Evolutionary conservation across 2,329 filamentous ascomycete genomes (phyloP), one percentile per base, ranked within the genome.

Genomic region (Pseudogymnoascus sp.): DNA sequence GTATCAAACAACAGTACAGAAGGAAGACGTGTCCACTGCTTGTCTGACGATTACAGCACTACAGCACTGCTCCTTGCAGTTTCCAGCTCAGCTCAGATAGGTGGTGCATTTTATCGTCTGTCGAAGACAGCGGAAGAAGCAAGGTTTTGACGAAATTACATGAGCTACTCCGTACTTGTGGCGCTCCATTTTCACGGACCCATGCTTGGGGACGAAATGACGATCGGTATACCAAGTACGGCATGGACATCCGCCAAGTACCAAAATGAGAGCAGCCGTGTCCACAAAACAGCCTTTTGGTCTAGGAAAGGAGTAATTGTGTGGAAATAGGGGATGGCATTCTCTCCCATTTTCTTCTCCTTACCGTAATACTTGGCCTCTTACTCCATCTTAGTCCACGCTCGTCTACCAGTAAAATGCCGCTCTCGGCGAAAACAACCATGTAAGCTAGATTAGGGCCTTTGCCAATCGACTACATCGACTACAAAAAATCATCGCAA

Each of bases 391-490:
- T 18, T 32, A 9, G 9, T 54, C 28, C 43, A 25, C 47, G 6
- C 47, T 32, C n/a, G 28, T 54, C 47, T 54, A 54, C 25, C 47
- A 54, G 25, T 54, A 54, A 54, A 32, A 54, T 54, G 47, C 47
- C 47, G 25, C 47, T 54, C 47, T 54, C 47, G 47, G 47, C 47
- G 47, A 54, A 54, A 54, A 54, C 47, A 54, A 54, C 47, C 47
- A 54, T 54, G 47, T 54, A 54, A 32, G 47, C 47, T 54, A 54
- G 47, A 54, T 54, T 54, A 54, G 28, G 47, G 18, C 28, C 6
- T 54, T 32, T 54, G 47, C 28, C 28, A 54, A 54, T 32, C 47
- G 25, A 18, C 47, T n/a, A 18, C 47, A 54, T 18, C 30, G 28
- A 18, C 20, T 22, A 50, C 14, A 7, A 18, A 30, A 32, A 32